Percentiles rank a stretch among this genome's conserved stretches.
phyloP scores from a whole-genome alignment of 257 asterid species.

The Ballota nigra region DNA sequence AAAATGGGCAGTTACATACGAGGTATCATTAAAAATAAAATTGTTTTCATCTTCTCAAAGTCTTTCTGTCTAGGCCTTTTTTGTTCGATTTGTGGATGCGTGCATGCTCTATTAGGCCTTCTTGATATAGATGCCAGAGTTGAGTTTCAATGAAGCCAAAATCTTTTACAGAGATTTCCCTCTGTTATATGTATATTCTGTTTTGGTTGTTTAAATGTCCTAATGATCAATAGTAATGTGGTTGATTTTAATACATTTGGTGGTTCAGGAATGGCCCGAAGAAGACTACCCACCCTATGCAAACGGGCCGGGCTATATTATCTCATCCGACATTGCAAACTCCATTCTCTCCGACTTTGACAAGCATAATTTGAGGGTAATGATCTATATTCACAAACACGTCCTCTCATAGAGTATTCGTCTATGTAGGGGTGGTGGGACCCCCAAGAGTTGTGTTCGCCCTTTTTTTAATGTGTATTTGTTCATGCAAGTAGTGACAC shows the following conservation, averaged over 20 bases:
- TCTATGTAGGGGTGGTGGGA: too few relatives aligned
- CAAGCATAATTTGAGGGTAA: constrained; percentile 57
- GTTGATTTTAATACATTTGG: neutral
- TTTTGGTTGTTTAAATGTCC: too few relatives aligned
- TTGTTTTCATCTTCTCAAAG: too few relatives aligned
- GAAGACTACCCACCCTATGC: constrained; percentile 88
- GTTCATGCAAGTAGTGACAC: neutral
- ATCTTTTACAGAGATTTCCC: too few relatives aligned
- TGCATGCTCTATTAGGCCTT: neutral
- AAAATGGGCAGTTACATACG: constrained; percentile 88
- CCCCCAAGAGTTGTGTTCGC: too few relatives aligned
- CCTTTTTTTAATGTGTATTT: too few relatives aligned
- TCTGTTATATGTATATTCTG: too few relatives aligned
- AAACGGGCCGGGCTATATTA: constrained; percentile 87
- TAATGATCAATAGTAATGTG: neutral
- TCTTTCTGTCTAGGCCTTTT: neutral
- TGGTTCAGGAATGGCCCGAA: constrained; percentile 90
- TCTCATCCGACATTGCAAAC: constrained; percentile 80
- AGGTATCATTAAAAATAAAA: constrained; percentile 36
- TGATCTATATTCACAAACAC: neutral
- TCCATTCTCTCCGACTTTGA: constrained; percentile 58
- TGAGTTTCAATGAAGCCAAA: neutral
- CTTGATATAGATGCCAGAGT: neutral
- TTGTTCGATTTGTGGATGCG: too few relatives aligned
- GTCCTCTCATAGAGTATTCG: neutral